A percentile compares a stretch with the other conserved stretches of the same genome.
phyloP scores from a whole-genome alignment of 2,329 filamentous ascomycete species.

The Capronia americana region DNA sequence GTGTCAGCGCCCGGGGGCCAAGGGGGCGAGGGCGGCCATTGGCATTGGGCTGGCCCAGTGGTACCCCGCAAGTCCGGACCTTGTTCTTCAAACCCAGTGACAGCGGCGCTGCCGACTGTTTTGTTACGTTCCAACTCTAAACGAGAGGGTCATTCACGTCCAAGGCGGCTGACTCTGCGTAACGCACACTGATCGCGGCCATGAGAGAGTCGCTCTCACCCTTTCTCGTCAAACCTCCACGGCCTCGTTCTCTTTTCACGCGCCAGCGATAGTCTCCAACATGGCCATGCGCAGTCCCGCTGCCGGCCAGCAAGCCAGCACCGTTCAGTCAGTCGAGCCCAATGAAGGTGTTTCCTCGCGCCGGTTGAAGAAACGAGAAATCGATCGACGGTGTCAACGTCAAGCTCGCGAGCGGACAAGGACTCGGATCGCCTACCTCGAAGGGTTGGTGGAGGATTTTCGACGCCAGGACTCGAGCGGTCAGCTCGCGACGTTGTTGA shows the following conservation, averaged over 20 bases:
- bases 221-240: not conserved
- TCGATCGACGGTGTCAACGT: constrained; percentile 40
- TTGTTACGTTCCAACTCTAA: not conserved
- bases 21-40: not conserved
- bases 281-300: constrained; percentile 23
- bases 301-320: not conserved
- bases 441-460: constrained; percentile 39
- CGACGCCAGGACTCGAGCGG: constrained; percentile 36
- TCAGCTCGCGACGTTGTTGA: constrained; percentile 36
- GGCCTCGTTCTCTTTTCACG: not conserved
- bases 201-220: not conserved
- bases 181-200: not conserved
- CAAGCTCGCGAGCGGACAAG: constrained; percentile 40
- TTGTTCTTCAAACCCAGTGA: not conserved
- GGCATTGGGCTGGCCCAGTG: not conserved
- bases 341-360: constrained; percentile 35
- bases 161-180: not conserved
- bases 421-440: constrained; percentile 39
- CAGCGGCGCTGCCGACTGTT: not conserved
- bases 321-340: constrained; percentile 20
- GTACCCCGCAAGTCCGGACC: not conserved
- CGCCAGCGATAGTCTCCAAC: not conserved
- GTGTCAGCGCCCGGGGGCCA: not conserved
- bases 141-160: not conserved
- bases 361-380: constrained; percentile 40